Conservation (phyloP, 1,284 basidiomycete species). For the Pascua sp. region DNA sequence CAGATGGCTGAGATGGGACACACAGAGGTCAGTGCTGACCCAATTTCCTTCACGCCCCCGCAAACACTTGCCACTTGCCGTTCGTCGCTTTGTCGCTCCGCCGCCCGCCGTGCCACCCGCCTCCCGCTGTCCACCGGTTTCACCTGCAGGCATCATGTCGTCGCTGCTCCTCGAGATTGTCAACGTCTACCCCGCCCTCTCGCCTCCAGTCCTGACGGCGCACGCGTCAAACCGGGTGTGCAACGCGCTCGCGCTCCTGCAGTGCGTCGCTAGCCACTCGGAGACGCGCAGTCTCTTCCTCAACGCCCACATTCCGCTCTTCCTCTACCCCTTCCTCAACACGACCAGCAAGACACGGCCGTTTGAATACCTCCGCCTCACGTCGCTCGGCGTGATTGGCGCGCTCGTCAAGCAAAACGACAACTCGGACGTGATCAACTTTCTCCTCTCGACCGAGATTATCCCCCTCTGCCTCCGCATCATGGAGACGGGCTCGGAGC, state of each 20-base stretch:
- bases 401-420: conserved; percentile 99
- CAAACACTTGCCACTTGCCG: too few relatives aligned
- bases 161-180: conserved; percentile 96
- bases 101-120: too few relatives aligned
- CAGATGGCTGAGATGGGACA: background rate
- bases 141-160: conserved; percentile 85
- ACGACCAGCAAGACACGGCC: conserved; percentile 98
- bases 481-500: conserved; percentile 99
- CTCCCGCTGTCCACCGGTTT: too few relatives aligned
- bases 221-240: conserved; percentile 99
- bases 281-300: conserved; percentile 90
- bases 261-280: conserved; percentile 94
- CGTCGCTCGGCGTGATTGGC: conserved; percentile 96
- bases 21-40: background rate
- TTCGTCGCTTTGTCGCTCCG: too few relatives aligned
- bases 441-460: conserved; percentile 97
- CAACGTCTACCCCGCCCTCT: conserved; percentile 93
- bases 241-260: conserved; percentile 94
- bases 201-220: conserved; percentile 92
- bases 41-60: too few relatives aligned
- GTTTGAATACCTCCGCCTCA: conserved; percentile 97
- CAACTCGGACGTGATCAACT: conserved; percentile 98
- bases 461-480: conserved; percentile 98
- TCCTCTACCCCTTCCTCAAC: conserved; percentile 98
- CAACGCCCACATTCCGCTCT: conserved; percentile 95